These are phyloP conservation scores for Bruguiera sexangula DNA, from an alignment of 345 rosid species.

Conservation along the genomic window DNA sequence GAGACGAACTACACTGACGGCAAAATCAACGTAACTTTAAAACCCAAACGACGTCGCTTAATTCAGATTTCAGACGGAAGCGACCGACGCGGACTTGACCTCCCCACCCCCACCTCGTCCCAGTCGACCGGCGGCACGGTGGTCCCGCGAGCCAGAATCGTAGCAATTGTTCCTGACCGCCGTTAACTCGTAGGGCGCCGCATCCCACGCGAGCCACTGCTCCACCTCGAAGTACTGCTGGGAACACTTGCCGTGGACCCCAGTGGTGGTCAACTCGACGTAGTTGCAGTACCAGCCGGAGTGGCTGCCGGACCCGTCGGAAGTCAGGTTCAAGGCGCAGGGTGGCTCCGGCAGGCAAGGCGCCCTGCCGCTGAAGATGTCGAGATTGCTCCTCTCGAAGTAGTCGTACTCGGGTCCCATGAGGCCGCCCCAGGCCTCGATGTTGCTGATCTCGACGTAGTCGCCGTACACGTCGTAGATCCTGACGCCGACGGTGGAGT, in stretches of 20 bases:
- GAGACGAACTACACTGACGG: too few species aligned
- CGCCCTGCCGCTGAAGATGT: conserved; percentile 76
- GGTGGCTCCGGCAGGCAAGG: conserved; percentile 49
- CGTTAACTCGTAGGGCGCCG: conserved; percentile 59
- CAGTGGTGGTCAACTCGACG: conserved; percentile 65
- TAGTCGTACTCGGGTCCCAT: conserved; percentile 68
- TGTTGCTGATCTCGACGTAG: conserved; percentile 36
- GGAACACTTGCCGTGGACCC: conserved; percentile 51
- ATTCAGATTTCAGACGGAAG: too few species aligned
- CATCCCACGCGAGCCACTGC: conserved; percentile 82
- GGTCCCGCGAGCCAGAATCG: too few species aligned
- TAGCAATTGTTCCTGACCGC: conserved; percentile 51
- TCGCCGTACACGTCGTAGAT: conserved; percentile 51
- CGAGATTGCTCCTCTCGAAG: conserved; percentile 87
- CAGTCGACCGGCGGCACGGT: too few species aligned
- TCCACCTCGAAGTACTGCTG: conserved; percentile 62
- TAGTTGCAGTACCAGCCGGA: conserved; percentile 94
- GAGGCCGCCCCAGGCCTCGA: conserved; percentile 83
- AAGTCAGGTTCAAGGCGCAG: conserved; percentile 69
- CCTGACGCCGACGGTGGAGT: conserved; percentile 54
- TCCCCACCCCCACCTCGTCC: too few species aligned
- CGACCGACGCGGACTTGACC: too few species aligned
- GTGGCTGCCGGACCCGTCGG: conserved; percentile 68
- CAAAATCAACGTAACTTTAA: too few species aligned
- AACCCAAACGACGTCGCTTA: too few species aligned